These are phyloP conservation scores for Jacaranda mimosifolia DNA, from an alignment of 257 asterid species.

Conservation along the genomic window DNA sequence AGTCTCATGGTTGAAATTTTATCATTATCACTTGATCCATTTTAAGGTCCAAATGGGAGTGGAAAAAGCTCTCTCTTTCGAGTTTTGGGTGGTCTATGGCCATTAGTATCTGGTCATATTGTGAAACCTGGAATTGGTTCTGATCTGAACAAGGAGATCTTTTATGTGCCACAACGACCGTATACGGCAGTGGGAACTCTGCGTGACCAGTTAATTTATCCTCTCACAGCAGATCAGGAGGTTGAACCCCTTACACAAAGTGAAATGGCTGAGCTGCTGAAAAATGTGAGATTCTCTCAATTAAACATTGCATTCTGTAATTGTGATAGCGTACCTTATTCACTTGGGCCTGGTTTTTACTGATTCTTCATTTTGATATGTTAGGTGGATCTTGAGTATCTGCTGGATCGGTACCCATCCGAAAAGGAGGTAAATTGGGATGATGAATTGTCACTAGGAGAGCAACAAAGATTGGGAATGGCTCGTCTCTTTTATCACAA, in stretches of 20 bases:
- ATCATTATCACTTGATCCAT: constrained; percentile 34
- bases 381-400: constrained; percentile 98
- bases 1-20: constrained; percentile 12
- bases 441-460: constrained; percentile 95
- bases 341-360: constrained; percentile 21
- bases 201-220: constrained; percentile 98
- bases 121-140: constrained; percentile 99
- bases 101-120: constrained; percentile 91
- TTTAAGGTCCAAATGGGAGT: constrained; percentile 98
- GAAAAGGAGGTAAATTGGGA: constrained; percentile 99
- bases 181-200: constrained; percentile 98
- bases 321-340: constrained; percentile 10
- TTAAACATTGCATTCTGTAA: constrained; percentile 20
- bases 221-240: constrained; percentile 91
- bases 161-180: constrained; percentile 99
- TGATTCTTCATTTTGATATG: constrained; percentile 13
- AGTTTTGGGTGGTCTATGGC: constrained; percentile 99
- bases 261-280: constrained; percentile 92
- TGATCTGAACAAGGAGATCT: constrained; percentile 96
- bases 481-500: constrained; percentile 99
- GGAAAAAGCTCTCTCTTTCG: constrained; percentile 99
- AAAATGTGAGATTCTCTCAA: constrained; percentile 70
- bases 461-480: constrained; percentile 99
- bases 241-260: constrained; percentile 73
- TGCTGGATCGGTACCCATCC: constrained; percentile 89